A percentile compares a stretch with the other conserved stretches of the same genome.
phyloP scores from a whole-genome alignment of 169 alveolate species.

The Amoebophrya sp. region DNA sequence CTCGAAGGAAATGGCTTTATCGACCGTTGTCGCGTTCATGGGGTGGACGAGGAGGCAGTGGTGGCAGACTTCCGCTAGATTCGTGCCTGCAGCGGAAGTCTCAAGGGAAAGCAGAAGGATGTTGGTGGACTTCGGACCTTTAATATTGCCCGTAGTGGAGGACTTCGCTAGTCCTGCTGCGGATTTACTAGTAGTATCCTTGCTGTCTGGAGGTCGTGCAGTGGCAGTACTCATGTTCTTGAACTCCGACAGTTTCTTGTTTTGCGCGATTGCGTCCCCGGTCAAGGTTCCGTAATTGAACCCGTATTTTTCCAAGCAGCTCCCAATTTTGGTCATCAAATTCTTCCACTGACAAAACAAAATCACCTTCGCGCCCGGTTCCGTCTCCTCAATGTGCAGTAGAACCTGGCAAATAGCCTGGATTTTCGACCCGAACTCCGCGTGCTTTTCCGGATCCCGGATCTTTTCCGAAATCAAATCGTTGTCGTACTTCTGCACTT shows the following conservation, averaged over 20 bases:
- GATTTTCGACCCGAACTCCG: neutral
- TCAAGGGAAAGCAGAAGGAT: neutral
- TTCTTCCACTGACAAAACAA: neutral
- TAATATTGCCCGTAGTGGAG: no score
- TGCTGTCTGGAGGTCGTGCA: no score
- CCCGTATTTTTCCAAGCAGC: neutral
- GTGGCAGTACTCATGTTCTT: no score
- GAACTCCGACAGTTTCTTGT: constrained; percentile 3
- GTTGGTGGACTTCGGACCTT: no score
- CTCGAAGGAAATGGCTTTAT: neutral
- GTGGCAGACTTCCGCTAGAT: neutral
- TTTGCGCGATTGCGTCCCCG: neutral
- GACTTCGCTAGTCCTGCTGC: no score
- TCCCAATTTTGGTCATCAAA: neutral
- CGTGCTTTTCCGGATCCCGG: neutral
- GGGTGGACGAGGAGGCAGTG: constrained; percentile 6
- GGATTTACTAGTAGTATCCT: no score
- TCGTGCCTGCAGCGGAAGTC: neutral
- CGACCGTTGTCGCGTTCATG: neutral
- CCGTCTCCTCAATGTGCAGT: neutral
- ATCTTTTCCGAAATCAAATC: neutral
- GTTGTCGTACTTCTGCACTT: constrained; percentile 21
- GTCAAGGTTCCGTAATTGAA: neutral
- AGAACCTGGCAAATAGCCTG: neutral
- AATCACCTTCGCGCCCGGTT: constrained; percentile 12